Percentiles rank a stretch among this genome's conserved stretches.
These are phyloP conservation scores for Suhomyces coccinellae DNA, from an alignment of 1,139 yeast genomes.

Conservation along the genomic window DNA sequence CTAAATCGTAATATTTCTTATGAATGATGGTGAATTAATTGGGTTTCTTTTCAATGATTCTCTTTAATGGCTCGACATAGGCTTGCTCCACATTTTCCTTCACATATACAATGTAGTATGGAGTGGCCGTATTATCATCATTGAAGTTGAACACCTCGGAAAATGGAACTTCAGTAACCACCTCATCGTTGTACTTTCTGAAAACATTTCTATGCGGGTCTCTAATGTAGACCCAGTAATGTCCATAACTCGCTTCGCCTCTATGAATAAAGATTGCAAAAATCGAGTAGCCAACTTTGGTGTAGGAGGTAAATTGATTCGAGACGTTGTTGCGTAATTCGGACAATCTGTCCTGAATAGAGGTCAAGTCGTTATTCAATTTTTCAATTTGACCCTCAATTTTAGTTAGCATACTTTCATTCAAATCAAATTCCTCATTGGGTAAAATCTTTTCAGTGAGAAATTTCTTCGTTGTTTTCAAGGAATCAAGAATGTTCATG, in stretches of 20 bases:
- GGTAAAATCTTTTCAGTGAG: conserved; percentile 40
- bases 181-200: conserved; percentile 91
- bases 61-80: conserved; percentile 68
- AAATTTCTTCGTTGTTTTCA: conserved; percentile 57
- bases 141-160: conserved; percentile 75
- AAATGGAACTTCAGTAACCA: conserved; percentile 73
- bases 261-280: conserved; percentile 94
- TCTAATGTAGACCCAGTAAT: conserved; percentile 90
- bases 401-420: conserved; percentile 37
- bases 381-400: conserved; percentile 35
- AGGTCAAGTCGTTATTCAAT: conserved; percentile 39
- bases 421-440: conserved; percentile 19
- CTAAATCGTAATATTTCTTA: background rate
- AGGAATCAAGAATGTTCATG: conserved; percentile 48
- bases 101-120: conserved; percentile 85
- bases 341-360: conserved; percentile 39
- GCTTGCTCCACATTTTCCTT: conserved; percentile 59
- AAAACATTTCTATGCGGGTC: conserved; percentile 68
- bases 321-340: conserved; percentile 50
- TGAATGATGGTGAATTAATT: background rate
- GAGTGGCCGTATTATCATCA: conserved; percentile 83
- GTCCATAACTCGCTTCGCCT: conserved; percentile 96
- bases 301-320: conserved; percentile 60
- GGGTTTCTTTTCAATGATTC: conserved; percentile 1
- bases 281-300: conserved; percentile 69